Evolutionary conservation across 23 red algal genomes (phyloP).

Genomic region (Gracilaria vermiculophylla): DNA sequence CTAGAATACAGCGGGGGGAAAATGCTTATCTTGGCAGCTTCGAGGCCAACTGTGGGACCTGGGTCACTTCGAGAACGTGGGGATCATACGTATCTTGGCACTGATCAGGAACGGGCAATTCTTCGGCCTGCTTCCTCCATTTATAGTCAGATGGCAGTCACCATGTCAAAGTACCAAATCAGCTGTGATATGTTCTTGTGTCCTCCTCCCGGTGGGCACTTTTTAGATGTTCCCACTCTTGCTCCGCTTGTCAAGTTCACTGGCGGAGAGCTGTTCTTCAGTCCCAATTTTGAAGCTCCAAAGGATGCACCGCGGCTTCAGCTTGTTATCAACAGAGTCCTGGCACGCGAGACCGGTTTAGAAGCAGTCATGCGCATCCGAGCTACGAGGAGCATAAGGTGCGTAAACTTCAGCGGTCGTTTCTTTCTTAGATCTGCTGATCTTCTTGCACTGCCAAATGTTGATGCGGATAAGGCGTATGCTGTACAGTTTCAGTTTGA

Average conservation of each 20-base stretch:
- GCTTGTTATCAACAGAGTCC: conserved; percentile 64
- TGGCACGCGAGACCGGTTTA: conserved; percentile 90
- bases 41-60: conserved; percentile 82
- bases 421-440: conserved; percentile 94
- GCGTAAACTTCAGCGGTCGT: conserved; percentile 85
- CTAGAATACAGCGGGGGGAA: conserved; percentile 91
- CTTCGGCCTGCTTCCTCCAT: conserved; percentile 67
- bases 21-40: conserved; percentile 80
- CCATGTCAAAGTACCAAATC: conserved; percentile 80
- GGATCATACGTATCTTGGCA: conserved; percentile 69
- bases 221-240: conserved; percentile 85
- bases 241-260: conserved; percentile 84
- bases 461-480: conserved; percentile 91
- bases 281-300: conserved; percentile 72
- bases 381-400: conserved; percentile 84
- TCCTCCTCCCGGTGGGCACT: conserved; percentile 70
- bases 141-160: conserved; percentile 84
- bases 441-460: conserved; percentile 85
- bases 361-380: conserved; percentile 97
- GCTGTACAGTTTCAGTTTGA: conserved; percentile 93
- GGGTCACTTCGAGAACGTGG: conserved; percentile 80
- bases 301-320: conserved; percentile 71
- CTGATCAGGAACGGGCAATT: conserved; percentile 81
- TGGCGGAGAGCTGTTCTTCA: conserved; percentile 86
- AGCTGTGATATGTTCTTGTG: conserved; percentile 88